Evolutionary conservation across 148 eudicot species (phyloP), one percentile per base, ranked within the genome.

Genomic region (Rhododendron ovatum): DNA sequence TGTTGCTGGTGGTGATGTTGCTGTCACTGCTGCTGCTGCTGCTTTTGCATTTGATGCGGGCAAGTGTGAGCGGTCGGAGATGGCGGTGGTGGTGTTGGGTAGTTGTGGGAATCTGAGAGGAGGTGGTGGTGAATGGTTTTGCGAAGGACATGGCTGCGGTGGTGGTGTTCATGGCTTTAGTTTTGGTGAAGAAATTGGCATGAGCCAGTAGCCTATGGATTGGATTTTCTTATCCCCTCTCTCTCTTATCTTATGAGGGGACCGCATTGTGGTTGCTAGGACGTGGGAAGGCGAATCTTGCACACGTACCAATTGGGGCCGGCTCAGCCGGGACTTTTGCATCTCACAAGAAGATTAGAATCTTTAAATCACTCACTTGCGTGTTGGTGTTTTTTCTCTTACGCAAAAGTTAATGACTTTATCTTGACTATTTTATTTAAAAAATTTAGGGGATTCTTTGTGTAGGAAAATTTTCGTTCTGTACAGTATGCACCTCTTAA

Each of bases 81-180:
- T 73, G 87, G 88, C 82, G 86, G 48, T 28, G 80, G 48, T 22
- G 48, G 3, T 37, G 5, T 41, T 41, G 80, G 47, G 57, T 22
- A 9, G 7, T 24, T 9, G 81, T 41, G 39, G 85, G 53, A 20
- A 85, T 51, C 71, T 55, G 82, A 28, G 76, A 7, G 5, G 90
- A 85, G 65, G 84, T 53, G 35, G 85, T 47, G 80, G 87, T 77
- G 83, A 90, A 43, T 33, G 90, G 78, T 81, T 84, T 90, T 53
- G 87, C 30, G 26, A 81, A 9, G 45, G 87, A 86, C 28, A 89
- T 12, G 80, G 87, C 65, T 75, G 82, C 39, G 61, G 61, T 4
- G 61, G 61, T 61, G 55, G 82, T 47, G 88, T 86, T 88, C 89
- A 87, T 87, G 33, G 73, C 59, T 76, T 51, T 51, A 37, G 78